Conservation (phyloP, 805 yeast species). For the Candida railenensis region DNA sequence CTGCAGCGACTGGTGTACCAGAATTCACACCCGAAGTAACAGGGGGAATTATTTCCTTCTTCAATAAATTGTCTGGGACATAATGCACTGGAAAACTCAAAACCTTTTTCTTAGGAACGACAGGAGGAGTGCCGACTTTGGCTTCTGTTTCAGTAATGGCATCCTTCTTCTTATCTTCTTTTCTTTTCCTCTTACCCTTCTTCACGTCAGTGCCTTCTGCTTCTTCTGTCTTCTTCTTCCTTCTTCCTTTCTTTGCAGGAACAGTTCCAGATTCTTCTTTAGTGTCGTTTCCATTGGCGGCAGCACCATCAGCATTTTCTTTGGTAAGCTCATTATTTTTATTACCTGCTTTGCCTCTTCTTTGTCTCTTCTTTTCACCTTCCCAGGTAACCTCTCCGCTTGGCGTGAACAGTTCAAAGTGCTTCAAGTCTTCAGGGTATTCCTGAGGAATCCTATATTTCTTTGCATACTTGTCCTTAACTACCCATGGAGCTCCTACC, state of each 20-base stretch:
- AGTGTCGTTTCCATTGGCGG: neutral
- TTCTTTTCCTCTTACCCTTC: neutral
- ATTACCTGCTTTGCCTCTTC: neutral
- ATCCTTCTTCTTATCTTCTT: constrained; percentile 1
- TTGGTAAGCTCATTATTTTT: neutral
- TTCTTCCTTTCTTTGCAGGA: neutral
- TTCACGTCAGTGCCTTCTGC: neutral
- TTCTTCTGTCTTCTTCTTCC: neutral
- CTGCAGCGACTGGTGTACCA: neutral
- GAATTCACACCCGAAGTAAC: constrained; percentile 7
- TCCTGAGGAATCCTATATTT: constrained; percentile 64
- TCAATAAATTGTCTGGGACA: constrained; percentile 22
- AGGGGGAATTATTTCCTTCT: constrained; percentile 12
- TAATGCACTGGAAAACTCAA: constrained; percentile 28
- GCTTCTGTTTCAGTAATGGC: neutral
- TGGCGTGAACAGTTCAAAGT: constrained; percentile 33
- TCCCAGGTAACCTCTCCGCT: constrained; percentile 27
- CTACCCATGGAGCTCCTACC: constrained; percentile 96
- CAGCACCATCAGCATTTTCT: neutral
- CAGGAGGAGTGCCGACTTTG: neutral
- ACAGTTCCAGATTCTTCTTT: neutral
- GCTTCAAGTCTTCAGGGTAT: constrained; percentile 54
- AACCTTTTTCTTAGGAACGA: neutral
- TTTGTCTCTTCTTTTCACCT: constrained; percentile 8
- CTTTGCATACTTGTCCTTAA: constrained; percentile 71